Percentiles rank a stretch among this genome's conserved stretches.
Conservation (phyloP, 2,329 filamentous ascomycete genomes). For the Lojkania enalia region DNA sequence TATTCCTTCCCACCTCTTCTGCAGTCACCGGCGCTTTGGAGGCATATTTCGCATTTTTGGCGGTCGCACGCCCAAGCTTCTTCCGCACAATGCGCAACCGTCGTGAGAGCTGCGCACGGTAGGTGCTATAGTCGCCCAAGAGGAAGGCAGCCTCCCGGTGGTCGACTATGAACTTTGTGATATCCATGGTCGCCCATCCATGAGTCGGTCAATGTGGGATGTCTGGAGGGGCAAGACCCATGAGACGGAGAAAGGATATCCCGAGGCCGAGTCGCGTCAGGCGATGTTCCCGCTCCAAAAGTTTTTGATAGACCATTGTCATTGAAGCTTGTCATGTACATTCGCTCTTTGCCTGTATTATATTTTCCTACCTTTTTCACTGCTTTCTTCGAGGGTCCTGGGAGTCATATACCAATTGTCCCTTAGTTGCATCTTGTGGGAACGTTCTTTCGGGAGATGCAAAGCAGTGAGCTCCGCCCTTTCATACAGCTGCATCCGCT, state of each 20-base stretch:
- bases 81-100: constrained; percentile 81
- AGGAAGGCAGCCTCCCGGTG: constrained; percentile 82
- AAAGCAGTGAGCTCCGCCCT: constrained; percentile 23
- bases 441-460: constrained; percentile 17
- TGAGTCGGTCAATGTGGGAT: constrained; percentile 6
- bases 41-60: constrained; percentile 83
- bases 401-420: constrained; percentile 6
- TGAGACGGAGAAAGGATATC: background rate
- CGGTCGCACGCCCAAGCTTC: constrained; percentile 81
- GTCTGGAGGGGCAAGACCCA: constrained; percentile 27
- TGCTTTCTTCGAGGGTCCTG: background rate
- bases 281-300: constrained; percentile 18
- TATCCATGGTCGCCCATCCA: constrained; percentile 69
- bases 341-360: constrained; percentile 10
- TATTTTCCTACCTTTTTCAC: constrained; percentile 4
- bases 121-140: constrained; percentile 85
- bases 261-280: background rate
- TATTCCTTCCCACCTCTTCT: constrained; percentile 72
- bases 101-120: constrained; percentile 77
- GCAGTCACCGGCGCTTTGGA: constrained; percentile 71
- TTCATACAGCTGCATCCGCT: background rate
- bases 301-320: constrained; percentile 22
- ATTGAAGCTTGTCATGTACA: constrained; percentile 8
- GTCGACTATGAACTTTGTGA: constrained; percentile 80
- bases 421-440: background rate